phyloP scores from a whole-genome alignment of 805 yeast genomes.

The Schwanniomyces sp. region DNA sequence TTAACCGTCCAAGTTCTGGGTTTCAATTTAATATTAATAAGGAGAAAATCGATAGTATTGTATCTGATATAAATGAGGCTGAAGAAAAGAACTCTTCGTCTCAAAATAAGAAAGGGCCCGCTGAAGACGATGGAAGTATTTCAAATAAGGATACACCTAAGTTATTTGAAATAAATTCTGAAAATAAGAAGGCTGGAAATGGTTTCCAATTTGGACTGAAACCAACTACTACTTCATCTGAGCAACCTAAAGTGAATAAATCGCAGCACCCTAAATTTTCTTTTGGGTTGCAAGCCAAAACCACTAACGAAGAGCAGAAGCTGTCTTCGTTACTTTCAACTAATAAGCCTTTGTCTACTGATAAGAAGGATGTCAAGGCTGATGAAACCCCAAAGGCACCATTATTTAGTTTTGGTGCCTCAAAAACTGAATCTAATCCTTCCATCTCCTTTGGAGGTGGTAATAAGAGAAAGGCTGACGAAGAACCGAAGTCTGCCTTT shows the following conservation, averaged over 20 bases:
- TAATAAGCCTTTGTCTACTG: background rate
- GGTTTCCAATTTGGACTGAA: background rate
- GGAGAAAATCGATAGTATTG: slow-evolving; percentile 23
- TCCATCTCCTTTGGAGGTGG: background rate
- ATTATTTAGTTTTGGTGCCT: slow-evolving; percentile 18
- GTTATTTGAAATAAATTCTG: background rate
- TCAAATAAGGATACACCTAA: background rate
- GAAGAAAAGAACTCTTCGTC: slow-evolving; percentile 3
- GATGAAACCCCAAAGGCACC: slow-evolving; percentile 10
- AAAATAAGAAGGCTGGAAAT: background rate
- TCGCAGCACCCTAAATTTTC: slow-evolving; percentile 10
- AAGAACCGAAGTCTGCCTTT: slow-evolving; percentile 10
- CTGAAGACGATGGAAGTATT: background rate
- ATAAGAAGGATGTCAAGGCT: background rate
- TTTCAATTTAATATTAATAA: slow-evolving; percentile 35
- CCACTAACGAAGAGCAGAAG: background rate
- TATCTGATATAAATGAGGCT: slow-evolving; percentile 16
- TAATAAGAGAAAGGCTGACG: background rate
- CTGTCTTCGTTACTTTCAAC: background rate
- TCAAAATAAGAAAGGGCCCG: background rate
- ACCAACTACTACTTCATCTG: background rate
- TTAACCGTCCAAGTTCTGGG: slow-evolving; percentile 33
- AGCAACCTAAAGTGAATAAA: background rate
- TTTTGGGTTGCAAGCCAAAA: slow-evolving; percentile 9
- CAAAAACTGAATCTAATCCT: background rate